Base-by-base conservation (phyloP, 257 asterid species). In the Solanum etuberosum region DNA sequence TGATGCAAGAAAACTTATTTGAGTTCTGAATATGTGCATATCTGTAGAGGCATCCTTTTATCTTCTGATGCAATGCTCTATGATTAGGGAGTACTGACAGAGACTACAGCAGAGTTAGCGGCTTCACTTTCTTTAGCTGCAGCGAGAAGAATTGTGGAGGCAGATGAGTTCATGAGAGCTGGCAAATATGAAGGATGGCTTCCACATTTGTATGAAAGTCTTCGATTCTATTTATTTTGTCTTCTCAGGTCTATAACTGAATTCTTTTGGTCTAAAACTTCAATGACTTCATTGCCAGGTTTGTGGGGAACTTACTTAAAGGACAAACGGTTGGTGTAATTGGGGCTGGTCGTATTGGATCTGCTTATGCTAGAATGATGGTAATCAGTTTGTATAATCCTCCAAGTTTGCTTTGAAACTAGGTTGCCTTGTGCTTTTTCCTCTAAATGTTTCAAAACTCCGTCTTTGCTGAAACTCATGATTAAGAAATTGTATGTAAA, bases 311-410 rank as follows among this genome's bases (percentile, higher is more conserved):
- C 94, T 96, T 96, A 87, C 98, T 96, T 54, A 96, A 95, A 89
- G 99, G 99, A 85, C 98, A 96, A 88, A 96, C 98, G 0, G 98
- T 96, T 76, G 99, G 99, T 59, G 99, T 96, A 40, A 96, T 96
- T 84, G 99, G 99, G 88, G 98, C 99, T 2, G 99, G 99, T 89
- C 98, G 98, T 6, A 96, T 96, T 83, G 98, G 98, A 51, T 96
- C 99, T 84, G 98, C 99, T 46, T 96, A 96, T 89, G 99, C 99
- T 85, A 94, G 99, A 94, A 96, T 95, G 98, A 96, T 96, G 99
- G 98, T 94, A 93, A 84, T 83, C 83, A 81, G 31, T 20, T 18
- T 13, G 48, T 84, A 10, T 46, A 34, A 14, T 42, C 86, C 18
- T 18, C 73, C 21, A 57, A 57, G 13, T 57, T 21, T 57, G 25